Conservation (phyloP, 2,329 filamentous ascomycete species). For the Ascosphaera pollenicola region DNA sequence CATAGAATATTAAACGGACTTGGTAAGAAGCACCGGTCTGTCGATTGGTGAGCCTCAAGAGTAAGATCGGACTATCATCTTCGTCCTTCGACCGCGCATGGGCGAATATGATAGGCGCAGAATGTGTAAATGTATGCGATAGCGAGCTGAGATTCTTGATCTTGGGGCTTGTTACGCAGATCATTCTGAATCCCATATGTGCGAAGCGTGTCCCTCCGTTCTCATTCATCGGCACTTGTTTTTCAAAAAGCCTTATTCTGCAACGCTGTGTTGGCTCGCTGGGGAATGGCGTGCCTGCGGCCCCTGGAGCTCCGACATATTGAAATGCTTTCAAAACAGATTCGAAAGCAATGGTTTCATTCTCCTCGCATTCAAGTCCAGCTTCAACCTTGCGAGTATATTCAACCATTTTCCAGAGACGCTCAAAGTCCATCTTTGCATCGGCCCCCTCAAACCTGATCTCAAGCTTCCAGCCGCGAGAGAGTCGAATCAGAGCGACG, state of each 20-base stretch:
- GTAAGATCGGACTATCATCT: slow-evolving; percentile 36
- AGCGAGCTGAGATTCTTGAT: slow-evolving; percentile 60
- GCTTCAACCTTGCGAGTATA: slow-evolving; percentile 58
- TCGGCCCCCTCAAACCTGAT: slow-evolving; percentile 35
- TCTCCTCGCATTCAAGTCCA: slow-evolving; percentile 43
- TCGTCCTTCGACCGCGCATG: slow-evolving; percentile 48
- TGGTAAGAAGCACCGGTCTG: slow-evolving; percentile 43
- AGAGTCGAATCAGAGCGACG: slow-evolving; percentile 46
- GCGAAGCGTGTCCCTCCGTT: slow-evolving; percentile 49
- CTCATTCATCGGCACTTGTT: slow-evolving; percentile 41
- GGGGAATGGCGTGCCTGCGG: slow-evolving; percentile 51
- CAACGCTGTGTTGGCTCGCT: slow-evolving; percentile 50
- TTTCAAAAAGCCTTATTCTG: slow-evolving; percentile 55
- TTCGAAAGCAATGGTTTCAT: slow-evolving; percentile 50
- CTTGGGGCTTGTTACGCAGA: slow-evolving; percentile 53
- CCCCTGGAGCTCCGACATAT: slow-evolving; percentile 44
- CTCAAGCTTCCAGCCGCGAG: slow-evolving; percentile 51
- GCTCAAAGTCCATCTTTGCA: slow-evolving; percentile 50
- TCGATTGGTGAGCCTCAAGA: slow-evolving; percentile 38
- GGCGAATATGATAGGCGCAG: slow-evolving; percentile 52
- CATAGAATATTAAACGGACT: slow-evolving; percentile 57
- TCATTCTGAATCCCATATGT: slow-evolving; percentile 60
- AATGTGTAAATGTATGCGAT: slow-evolving; percentile 43
- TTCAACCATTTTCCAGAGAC: slow-evolving; percentile 64
- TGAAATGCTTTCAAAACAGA: slow-evolving; percentile 52